Evolutionary conservation across 305 asterid genomes (phyloP), one percentile per base, ranked within the genome.

Genomic region (Andrographis paniculata): DNA sequence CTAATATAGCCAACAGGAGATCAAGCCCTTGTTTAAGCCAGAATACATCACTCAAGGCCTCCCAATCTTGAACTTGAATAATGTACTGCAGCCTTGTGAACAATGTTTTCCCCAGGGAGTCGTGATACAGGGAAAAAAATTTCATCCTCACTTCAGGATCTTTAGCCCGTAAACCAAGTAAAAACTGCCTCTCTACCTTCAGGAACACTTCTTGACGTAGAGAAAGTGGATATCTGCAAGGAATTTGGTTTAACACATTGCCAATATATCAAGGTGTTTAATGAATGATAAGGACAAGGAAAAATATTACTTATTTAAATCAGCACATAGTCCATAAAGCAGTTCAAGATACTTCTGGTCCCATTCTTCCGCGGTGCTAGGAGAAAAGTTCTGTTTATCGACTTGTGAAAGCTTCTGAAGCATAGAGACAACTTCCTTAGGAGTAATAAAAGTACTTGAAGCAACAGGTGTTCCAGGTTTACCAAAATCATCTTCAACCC

Each of bases 21-120:
- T 92, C 99, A 70, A 92, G 99, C 31, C 99, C 99, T 78, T 92
- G 99, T 60, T 92, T 92, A 55, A 92, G 94, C 99, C 99, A 92
- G 68, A 92, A 92, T 28, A 84, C 95, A 72, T 92, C 97, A 67
- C 95, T 84, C 63, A 87, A 58, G 64, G 99, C 95, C 76, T 84
- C 95, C 99, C 99, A 92, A 60, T 87, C 97, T 84, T 92, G 99
- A 67, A 64, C 45, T 57, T 92, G 97, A 67, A 92, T 87, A 65
- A 92, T 84, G 62, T 87, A 92, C 66, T 92, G 97, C 72, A 92
- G 77, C 71, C 99, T 81, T 48, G 70, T 67, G 71, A 92, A 92
- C 78, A 92, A 60, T 47, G 95, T 75, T 69, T 88, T 87, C 64
- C 81, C 95, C 12, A 92, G 87, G 50, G 93, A 84, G 44, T 81